These are phyloP conservation scores for Fusarium tricinctum DNA, from an alignment of 2,329 filamentous ascomycete species.

Conservation along the genomic window DNA sequence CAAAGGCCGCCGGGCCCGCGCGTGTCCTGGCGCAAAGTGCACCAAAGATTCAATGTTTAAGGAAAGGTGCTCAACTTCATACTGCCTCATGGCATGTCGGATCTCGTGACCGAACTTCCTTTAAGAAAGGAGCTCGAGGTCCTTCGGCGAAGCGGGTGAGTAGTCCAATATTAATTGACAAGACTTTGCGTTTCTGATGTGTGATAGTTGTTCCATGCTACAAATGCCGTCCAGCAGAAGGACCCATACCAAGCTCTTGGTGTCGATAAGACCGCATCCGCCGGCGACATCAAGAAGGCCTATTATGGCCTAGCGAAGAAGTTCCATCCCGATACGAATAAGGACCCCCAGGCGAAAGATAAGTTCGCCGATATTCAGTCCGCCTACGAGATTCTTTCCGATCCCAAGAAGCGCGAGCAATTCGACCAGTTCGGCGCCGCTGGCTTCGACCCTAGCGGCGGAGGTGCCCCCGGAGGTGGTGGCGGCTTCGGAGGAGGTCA, in stretches of 20 bases:
- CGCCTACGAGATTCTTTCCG: slow-evolving; percentile 93
- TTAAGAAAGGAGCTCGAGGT: slow-evolving; percentile 31
- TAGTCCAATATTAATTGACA: slow-evolving; percentile 23
- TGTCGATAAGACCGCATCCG: slow-evolving; percentile 83
- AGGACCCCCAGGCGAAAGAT: slow-evolving; percentile 92
- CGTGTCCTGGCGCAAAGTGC: slow-evolving; percentile 61
- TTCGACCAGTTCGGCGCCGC: slow-evolving; percentile 92
- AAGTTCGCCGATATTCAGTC: slow-evolving; percentile 93
- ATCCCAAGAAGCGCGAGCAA: slow-evolving; percentile 91
- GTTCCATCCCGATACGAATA: slow-evolving; percentile 98
- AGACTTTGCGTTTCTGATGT: slow-evolving; percentile 36
- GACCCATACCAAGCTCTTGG: slow-evolving; percentile 92
- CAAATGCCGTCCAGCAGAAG: slow-evolving; percentile 67
- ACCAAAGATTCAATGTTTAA: slow-evolving; percentile 59
- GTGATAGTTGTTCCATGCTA: slow-evolving; percentile 72
- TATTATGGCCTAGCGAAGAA: slow-evolving; percentile 99
- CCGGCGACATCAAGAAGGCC: slow-evolving; percentile 95
- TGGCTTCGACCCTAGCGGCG: slow-evolving; percentile 83
- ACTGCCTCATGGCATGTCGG: slow-evolving; percentile 48
- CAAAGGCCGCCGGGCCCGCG: slow-evolving; percentile 62
- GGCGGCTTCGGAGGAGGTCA: slow-evolving; percentile 75
- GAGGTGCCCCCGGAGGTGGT: slow-evolving; percentile 68
- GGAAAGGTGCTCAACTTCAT: slow-evolving; percentile 56
- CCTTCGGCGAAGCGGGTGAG: slow-evolving; percentile 51
- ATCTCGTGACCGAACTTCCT: slow-evolving; percentile 38